Evolutionary conservation across 208 protist genomes (phyloP).

Genomic region (Wallacemonas collosoma): DNA sequence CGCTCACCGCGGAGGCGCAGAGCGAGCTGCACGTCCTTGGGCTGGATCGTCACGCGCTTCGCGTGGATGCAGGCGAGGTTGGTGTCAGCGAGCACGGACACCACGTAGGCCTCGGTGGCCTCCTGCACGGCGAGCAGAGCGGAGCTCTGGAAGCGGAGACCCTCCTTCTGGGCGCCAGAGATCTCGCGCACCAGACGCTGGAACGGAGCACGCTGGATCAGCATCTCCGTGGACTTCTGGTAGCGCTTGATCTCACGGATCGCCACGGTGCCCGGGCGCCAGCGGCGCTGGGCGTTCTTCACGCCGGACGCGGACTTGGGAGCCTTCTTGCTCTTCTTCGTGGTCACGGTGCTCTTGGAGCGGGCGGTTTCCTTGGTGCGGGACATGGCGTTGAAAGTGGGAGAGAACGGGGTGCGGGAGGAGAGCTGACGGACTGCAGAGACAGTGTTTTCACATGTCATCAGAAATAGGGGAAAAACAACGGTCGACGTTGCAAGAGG

Average conservation of each 20-base stretch:
- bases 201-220: slow-evolving; percentile 90
- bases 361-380: slow-evolving; percentile 98
- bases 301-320: slow-evolving; percentile 93
- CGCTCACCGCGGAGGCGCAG: slow-evolving; percentile 66
- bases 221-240: slow-evolving; percentile 88
- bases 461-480: too few species aligned
- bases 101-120: slow-evolving; percentile 91
- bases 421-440: background rate
- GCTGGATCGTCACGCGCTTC: slow-evolving; percentile 86
- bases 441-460: background rate
- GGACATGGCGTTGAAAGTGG: slow-evolving; percentile 76
- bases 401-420: background rate
- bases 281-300: slow-evolving; percentile 97
- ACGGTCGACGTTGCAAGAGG: background rate
- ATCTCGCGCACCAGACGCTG: slow-evolving; percentile 90
- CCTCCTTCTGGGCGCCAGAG: slow-evolving; percentile 65
- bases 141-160: slow-evolving; percentile 87
- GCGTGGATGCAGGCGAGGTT: slow-evolving; percentile 91
- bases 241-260: slow-evolving; percentile 96
- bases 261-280: slow-evolving; percentile 97
- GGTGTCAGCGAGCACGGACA: slow-evolving; percentile 92
- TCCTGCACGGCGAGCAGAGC: slow-evolving; percentile 90
- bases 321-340: slow-evolving; percentile 97
- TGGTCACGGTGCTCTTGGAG: slow-evolving; percentile 96
- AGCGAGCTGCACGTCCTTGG: slow-evolving; percentile 74